A percentile compares a stretch with the other conserved stretches of the same genome.
Conservation (phyloP, 2,329 filamentous ascomycete genomes). For the Ascomycota sp. region DNA sequence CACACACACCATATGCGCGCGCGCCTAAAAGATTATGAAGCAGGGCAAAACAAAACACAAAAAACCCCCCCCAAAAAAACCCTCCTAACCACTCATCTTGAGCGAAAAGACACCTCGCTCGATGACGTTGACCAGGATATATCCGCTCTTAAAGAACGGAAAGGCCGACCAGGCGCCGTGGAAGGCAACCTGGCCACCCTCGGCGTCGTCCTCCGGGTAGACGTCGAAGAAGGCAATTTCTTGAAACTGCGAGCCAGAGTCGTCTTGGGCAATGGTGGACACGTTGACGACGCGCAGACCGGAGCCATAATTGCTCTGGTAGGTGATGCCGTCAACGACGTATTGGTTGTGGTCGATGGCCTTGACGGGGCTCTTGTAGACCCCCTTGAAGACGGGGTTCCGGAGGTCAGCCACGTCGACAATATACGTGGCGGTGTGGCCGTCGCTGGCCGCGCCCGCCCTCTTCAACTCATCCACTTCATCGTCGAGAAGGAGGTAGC, state of each 20-base stretch:
- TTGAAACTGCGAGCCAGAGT: conserved; percentile 15
- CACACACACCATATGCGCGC: too few species aligned
- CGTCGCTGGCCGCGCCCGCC: conserved; percentile 14
- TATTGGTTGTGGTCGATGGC: conserved; percentile 26
- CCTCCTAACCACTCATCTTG: conserved; percentile 4
- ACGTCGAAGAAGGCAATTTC: conserved; percentile 24
- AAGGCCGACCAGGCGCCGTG: conserved; percentile 24
- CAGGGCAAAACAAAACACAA: too few species aligned
- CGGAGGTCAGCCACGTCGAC: conserved; percentile 20
- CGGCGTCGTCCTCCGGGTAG: conserved; percentile 22
- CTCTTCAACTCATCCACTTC: conserved; percentile 24
- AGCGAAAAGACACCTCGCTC: conserved; percentile 24
- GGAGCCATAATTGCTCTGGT: conserved; percentile 24
- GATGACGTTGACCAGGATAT: conserved; percentile 24
- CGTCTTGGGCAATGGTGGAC: conserved; percentile 11
- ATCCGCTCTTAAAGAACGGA: conserved; percentile 21
- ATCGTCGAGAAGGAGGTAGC: conserved; percentile 23
- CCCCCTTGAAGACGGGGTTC: conserved; percentile 15
- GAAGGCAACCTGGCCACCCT: conserved; percentile 21
- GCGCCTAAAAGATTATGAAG: too few species aligned
- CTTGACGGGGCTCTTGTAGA: conserved; percentile 15
- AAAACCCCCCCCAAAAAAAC: neutral
- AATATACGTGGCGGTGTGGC: conserved; percentile 22
- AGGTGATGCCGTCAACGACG: conserved; percentile 17
- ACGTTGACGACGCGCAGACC: conserved; percentile 18